These are phyloP conservation scores for Tremella fuciformis DNA, from an alignment of 768 basidiomycete genomes.

Conservation along the genomic window DNA sequence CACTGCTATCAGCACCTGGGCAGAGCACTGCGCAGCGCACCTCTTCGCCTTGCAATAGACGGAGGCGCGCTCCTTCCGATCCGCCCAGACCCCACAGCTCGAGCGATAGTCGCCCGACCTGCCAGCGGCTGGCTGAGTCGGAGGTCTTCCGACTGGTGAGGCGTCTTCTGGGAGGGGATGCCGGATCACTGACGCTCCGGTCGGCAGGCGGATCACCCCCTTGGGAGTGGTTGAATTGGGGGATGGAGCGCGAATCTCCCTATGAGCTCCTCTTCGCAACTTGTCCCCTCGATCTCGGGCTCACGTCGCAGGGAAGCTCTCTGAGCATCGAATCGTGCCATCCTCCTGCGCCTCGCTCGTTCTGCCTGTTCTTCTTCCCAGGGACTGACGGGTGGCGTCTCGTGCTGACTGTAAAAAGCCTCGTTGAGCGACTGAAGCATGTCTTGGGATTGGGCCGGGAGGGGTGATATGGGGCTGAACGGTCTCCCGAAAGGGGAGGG, in stretches of 20 bases:
- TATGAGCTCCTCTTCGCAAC: background rate
- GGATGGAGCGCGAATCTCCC: slow-evolving; percentile 14
- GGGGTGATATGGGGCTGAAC: background rate
- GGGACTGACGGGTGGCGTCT: background rate
- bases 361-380: slow-evolving; percentile 1
- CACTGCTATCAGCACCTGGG: no score
- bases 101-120: background rate
- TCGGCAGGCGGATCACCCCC: background rate
- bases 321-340: slow-evolving; percentile 12
- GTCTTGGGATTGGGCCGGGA: background rate
- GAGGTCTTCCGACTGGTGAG: background rate
- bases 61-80: background rate
- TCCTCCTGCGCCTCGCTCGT: background rate
- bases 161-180: background rate
- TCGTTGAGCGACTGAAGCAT: slow-evolving; percentile 2
- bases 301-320: slow-evolving; percentile 21
- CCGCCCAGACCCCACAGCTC: background rate
- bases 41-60: background rate
- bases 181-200: background rate
- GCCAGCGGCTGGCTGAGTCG: background rate
- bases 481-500: background rate
- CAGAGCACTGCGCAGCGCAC: no score
- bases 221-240: slow-evolving; percentile 5
- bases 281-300: background rate
- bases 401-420: background rate